Evolutionary conservation across 73 alveolate species (phyloP).

Genomic region (Urostyla sp.): DNA sequence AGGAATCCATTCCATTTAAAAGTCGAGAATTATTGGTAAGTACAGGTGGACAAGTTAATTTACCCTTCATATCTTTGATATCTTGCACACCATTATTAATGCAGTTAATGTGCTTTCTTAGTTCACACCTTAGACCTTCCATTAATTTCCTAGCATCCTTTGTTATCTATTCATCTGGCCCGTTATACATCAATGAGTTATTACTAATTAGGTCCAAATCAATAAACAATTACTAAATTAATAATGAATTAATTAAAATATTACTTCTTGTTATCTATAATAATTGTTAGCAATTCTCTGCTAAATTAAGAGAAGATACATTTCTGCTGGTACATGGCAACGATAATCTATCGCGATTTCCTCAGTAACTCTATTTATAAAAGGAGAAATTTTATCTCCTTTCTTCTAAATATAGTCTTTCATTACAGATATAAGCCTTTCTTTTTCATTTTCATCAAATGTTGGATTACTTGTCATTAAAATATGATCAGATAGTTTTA

Average conservation of each 20-base stretch:
- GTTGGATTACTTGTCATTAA: no score
- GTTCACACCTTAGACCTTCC: conserved; percentile 18
- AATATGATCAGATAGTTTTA: not conserved
- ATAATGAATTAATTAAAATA: not conserved
- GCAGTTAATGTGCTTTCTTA: not conserved
- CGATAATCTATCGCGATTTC: conserved; percentile 41
- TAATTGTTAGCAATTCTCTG: conserved; percentile 24
- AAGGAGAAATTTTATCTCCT: not conserved
- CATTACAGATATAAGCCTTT: conserved; percentile 7
- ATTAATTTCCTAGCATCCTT: conserved; percentile 41
- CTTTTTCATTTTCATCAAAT: conserved; percentile 3
- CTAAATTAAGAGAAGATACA: not conserved
- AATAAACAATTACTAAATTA: conserved; percentile 11
- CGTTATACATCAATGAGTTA: conserved; percentile 31
- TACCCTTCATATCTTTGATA: conserved; percentile 4
- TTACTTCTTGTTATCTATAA: conserved; percentile 37
- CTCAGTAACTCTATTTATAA: conserved; percentile 34
- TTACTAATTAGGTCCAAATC: conserved; percentile 35
- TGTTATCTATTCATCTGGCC: not conserved
- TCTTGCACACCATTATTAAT: not conserved
- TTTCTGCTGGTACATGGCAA: conserved; percentile 39
- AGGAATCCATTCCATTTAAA: not conserved
- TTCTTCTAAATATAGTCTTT: not conserved
- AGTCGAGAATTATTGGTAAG: not conserved
- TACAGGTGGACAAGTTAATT: not conserved